Evolutionary conservation across 371 early-diverging fungal genomes (phyloP).

Genomic region (Mortierella sp.): DNA sequence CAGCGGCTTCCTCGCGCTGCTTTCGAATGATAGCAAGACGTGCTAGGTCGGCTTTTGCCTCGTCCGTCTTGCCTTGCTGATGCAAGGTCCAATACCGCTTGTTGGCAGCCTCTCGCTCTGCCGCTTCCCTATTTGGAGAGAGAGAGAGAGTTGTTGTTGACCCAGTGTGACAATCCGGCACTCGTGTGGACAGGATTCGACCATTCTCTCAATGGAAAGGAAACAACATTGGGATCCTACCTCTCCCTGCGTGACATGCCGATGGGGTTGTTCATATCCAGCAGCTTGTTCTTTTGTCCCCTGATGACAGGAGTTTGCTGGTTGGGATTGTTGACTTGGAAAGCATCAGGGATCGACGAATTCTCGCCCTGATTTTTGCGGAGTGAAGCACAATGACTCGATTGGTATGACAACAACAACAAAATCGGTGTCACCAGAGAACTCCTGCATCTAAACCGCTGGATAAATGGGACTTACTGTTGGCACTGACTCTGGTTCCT

Average conservation of each 20-base stretch:
- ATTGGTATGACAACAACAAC: too few relatives aligned
- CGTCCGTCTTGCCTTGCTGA: slow-evolving; percentile 70
- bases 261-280: slow-evolving; percentile 42
- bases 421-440: too few relatives aligned
- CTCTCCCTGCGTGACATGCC: slow-evolving; percentile 54
- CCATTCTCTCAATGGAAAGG: too few relatives aligned
- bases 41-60: slow-evolving; percentile 68
- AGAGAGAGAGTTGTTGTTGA: too few relatives aligned
- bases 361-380: slow-evolving; percentile 33
- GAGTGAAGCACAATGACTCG: slow-evolving; percentile 3
- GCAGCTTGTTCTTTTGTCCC: slow-evolving; percentile 29
- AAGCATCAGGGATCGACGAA: not conserved
- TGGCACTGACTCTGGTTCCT: too few relatives aligned
- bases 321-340: slow-evolving; percentile 56
- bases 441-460: too few relatives aligned
- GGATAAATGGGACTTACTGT: too few relatives aligned
- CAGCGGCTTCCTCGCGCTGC: slow-evolving; percentile 70
- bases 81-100: slow-evolving; percentile 65
- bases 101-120: slow-evolving; percentile 62
- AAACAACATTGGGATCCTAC: slow-evolving; percentile 13
- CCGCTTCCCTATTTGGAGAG: slow-evolving; percentile 36
- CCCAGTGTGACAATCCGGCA: too few relatives aligned
- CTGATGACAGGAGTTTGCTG: slow-evolving; percentile 12
- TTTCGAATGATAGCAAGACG: slow-evolving; percentile 68
- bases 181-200: too few relatives aligned